A percentile compares a stretch with the other conserved stretches of the same genome.
Conservation (phyloP, 1,139 yeast genomes). For the Geotrichum candidum region DNA sequence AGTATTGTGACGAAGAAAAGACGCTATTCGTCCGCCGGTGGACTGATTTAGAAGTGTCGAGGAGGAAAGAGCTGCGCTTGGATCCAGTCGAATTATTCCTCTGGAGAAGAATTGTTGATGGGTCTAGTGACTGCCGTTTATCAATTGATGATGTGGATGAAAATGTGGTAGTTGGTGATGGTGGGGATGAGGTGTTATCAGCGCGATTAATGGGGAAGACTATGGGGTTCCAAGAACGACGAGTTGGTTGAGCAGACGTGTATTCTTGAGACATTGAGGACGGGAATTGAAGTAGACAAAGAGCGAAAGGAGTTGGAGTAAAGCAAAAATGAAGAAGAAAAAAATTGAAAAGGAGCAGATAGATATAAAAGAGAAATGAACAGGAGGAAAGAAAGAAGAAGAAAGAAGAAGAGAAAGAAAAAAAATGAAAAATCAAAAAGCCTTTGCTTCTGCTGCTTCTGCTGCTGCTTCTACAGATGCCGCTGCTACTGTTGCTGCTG, state of each 20-base stretch:
- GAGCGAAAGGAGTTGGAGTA: background rate
- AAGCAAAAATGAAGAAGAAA: background rate
- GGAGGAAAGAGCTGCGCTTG: background rate
- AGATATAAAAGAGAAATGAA: background rate
- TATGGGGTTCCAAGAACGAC: slow-evolving; percentile 10
- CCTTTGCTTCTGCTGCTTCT: background rate
- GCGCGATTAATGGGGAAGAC: background rate
- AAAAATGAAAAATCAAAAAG: background rate
- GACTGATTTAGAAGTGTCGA: background rate
- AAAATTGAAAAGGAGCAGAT: background rate
- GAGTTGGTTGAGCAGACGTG: background rate
- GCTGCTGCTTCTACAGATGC: background rate
- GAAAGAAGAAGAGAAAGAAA: background rate
- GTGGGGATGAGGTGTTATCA: background rate
- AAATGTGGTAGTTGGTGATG: background rate
- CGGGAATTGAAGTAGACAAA: background rate
- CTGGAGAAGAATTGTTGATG: background rate
- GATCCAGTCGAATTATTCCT: slow-evolving; percentile 1
- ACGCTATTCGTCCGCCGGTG: slow-evolving; percentile 4
- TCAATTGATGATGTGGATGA: background rate
- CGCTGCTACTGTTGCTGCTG: background rate
- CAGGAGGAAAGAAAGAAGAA: background rate
- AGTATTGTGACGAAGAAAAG: slow-evolving; percentile 4
- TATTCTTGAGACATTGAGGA: background rate
- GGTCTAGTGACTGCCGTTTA: slow-evolving; percentile 3